Percentiles rank a stretch among this genome's conserved stretches.
Conservation (phyloP, 176 grass and related monocot species). For the Guadua angustifolia region DNA sequence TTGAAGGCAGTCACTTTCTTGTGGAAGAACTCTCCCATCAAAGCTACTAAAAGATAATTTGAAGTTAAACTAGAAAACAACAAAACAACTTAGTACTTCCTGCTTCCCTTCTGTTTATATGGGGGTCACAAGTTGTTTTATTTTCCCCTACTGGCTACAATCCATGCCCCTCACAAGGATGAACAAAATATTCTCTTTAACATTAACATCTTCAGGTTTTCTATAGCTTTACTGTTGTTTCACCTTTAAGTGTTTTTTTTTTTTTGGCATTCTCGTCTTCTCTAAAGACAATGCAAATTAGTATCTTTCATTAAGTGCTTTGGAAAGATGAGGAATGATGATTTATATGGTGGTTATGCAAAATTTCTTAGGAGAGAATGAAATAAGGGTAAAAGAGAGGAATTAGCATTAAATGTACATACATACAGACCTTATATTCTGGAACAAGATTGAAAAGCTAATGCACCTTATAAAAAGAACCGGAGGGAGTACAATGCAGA, state of each 20-base stretch:
- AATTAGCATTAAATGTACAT: too few relatives aligned
- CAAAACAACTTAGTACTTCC: neutral
- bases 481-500: too few relatives aligned
- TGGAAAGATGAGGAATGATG: too few relatives aligned
- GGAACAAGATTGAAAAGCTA: too few relatives aligned
- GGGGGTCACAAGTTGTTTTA: neutral
- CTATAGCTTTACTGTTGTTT: neutral
- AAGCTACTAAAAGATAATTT: slow-evolving; percentile 15
- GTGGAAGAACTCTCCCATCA: neutral
- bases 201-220: neutral
- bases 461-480: too few relatives aligned
- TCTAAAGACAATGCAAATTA: neutral
- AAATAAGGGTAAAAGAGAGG: too few relatives aligned
- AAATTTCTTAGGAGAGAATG: too few relatives aligned
- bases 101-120: neutral
- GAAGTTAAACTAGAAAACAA: neutral
- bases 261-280: neutral
- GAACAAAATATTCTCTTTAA: neutral
- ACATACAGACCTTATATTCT: too few relatives aligned
- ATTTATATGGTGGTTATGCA: too few relatives aligned
- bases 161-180: neutral
- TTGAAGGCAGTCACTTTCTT: neutral
- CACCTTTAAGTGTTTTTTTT: neutral
- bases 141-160: neutral
- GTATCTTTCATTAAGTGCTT: too few relatives aligned